Conservation (phyloP, 495 filamentous ascomycete species). For the Penicillium bovifimosum region DNA sequence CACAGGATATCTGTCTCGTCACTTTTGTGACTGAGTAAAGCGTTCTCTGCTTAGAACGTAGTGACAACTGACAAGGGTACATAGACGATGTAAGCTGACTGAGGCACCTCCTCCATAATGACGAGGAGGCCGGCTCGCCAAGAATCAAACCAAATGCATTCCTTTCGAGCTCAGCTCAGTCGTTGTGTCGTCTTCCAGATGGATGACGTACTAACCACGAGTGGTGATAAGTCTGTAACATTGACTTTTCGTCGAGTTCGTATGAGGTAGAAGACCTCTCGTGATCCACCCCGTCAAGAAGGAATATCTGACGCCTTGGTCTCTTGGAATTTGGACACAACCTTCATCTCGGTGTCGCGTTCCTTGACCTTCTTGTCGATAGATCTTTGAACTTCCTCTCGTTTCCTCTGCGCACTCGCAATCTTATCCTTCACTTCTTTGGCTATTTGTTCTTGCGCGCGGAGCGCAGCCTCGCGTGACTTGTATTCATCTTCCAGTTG, state of each 20-base stretch:
- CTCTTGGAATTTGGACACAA: slow-evolving; percentile 42
- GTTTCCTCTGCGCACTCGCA: slow-evolving; percentile 35
- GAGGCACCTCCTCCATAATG: not conserved
- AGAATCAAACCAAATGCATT: not conserved
- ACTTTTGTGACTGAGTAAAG: not conserved
- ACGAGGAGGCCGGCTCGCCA: no score
- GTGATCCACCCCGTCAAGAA: slow-evolving; percentile 16
- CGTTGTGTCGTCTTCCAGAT: no score
- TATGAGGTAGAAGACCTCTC: not conserved
- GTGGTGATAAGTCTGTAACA: not conserved
- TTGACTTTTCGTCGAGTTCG: not conserved
- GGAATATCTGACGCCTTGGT: slow-evolving; percentile 33
- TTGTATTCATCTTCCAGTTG: slow-evolving; percentile 36
- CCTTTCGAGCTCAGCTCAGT: not conserved
- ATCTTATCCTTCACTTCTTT: slow-evolving; percentile 38
- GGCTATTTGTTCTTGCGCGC: slow-evolving; percentile 36
- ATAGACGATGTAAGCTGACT: not conserved
- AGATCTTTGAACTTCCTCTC: slow-evolving; percentile 36
- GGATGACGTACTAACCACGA: no score
- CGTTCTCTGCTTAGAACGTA: no score
- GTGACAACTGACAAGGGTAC: not conserved
- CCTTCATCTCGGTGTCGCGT: slow-evolving; percentile 42
- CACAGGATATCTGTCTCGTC: not conserved
- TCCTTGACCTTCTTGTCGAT: slow-evolving; percentile 46
- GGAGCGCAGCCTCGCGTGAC: slow-evolving; percentile 32